Evolutionary conservation across 2,329 filamentous ascomycete species (phyloP).

Genomic region (Sarocladium kiliense): DNA sequence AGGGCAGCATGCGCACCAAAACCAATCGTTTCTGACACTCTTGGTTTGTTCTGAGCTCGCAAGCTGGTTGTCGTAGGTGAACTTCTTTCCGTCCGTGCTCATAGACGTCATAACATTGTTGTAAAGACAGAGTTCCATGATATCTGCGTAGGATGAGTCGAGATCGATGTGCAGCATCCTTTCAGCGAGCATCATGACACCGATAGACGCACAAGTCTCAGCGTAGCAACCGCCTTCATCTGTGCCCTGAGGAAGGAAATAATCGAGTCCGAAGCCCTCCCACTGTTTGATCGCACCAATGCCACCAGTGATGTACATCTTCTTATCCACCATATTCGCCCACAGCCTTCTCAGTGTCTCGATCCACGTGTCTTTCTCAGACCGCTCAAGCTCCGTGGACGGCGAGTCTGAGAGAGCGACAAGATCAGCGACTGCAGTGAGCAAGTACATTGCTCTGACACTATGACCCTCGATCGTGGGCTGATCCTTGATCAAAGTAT

Average conservation of each 20-base stretch:
- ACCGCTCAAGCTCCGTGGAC: slow-evolving; percentile 11
- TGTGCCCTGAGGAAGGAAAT: slow-evolving; percentile 52
- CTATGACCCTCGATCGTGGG: slow-evolving; percentile 52
- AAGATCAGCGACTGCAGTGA: slow-evolving; percentile 53
- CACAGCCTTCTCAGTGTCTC: slow-evolving; percentile 44
- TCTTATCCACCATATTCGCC: slow-evolving; percentile 55
- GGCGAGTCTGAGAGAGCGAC: slow-evolving; percentile 20
- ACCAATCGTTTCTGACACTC: slow-evolving; percentile 51
- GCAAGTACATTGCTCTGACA: slow-evolving; percentile 55
- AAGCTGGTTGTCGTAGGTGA: slow-evolving; percentile 59
- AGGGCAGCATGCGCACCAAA: slow-evolving; percentile 55
- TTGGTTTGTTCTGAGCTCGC: slow-evolving; percentile 45
- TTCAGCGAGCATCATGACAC: slow-evolving; percentile 56
- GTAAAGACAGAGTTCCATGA: slow-evolving; percentile 57
- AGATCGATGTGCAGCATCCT: slow-evolving; percentile 49
- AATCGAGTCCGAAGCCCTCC: slow-evolving; percentile 56
- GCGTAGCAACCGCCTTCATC: slow-evolving; percentile 59
- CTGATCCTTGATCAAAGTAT: slow-evolving; percentile 49
- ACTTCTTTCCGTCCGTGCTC: slow-evolving; percentile 48
- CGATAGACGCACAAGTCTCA: slow-evolving; percentile 57
- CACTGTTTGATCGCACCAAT: slow-evolving; percentile 50
- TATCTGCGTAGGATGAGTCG: slow-evolving; percentile 47
- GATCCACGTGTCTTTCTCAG: slow-evolving; percentile 22
- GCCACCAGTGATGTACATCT: slow-evolving; percentile 59
- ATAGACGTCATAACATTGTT: slow-evolving; percentile 56